Percentiles rank a stretch among this genome's conserved stretches.
phyloP scores from a whole-genome alignment of 2,329 filamentous ascomycete species.

The Fusarium hostae region DNA sequence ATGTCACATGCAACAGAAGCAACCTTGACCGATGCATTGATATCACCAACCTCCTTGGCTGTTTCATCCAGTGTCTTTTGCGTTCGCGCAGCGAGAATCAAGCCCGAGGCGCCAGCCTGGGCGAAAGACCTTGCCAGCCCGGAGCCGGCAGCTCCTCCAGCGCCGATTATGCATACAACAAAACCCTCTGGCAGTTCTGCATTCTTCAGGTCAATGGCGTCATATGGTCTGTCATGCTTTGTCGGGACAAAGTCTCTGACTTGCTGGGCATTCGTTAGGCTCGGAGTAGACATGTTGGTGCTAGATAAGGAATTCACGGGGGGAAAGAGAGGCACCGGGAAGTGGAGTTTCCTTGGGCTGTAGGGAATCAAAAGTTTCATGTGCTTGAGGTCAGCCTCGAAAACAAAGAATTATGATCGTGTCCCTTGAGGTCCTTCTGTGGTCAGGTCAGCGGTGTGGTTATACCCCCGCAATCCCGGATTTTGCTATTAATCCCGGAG shows the following conservation, averaged over 20 bases:
- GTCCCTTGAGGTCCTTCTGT: rapidly evolving
- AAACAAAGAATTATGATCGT: background rate
- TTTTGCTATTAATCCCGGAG: background rate
- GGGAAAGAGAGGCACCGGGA: background rate
- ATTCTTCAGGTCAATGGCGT: background rate
- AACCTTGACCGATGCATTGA: background rate
- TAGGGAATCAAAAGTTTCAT: background rate
- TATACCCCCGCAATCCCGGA: background rate
- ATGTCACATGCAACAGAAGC: background rate
- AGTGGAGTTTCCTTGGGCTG: rapidly evolving
- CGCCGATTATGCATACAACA: constrained; percentile 10
- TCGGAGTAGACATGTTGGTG: background rate
- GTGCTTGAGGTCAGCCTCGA: no score
- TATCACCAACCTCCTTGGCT: rapidly evolving
- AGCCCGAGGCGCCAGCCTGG: background rate
- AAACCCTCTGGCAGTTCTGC: background rate
- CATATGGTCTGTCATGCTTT: background rate
- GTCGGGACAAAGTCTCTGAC: background rate
- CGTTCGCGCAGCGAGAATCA: constrained; percentile 7
- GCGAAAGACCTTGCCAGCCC: constrained; percentile 3
- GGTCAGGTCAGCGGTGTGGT: background rate
- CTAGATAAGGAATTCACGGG: background rate
- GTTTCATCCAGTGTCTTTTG: background rate
- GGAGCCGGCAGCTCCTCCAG: constrained; percentile 5
- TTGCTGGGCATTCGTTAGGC: background rate